phyloP scores from a whole-genome alignment of 148 eudicot genomes.

The Amaranthus cruentus region DNA sequence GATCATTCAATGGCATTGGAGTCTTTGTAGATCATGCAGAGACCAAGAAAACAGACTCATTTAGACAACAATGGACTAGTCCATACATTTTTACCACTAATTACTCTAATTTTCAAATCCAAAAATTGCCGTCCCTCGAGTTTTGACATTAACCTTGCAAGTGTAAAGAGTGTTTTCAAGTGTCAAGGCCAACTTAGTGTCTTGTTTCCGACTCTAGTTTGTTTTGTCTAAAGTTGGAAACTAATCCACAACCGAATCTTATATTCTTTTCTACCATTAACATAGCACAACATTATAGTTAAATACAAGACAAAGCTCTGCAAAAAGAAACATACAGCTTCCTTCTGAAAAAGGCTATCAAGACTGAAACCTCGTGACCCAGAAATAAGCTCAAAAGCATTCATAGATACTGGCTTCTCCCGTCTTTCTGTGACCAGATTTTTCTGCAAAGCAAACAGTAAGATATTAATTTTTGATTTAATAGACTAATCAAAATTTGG shows the following conservation, averaged over 20 bases:
- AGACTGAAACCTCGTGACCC: constrained; percentile 73
- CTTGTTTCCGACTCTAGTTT: neutral
- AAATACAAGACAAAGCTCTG: neutral
- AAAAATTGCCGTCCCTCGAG: neutral
- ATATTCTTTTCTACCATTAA: neutral
- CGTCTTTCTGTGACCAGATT: constrained; percentile 77
- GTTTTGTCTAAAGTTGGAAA: neutral
- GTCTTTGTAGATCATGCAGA: neutral
- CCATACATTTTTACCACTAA: neutral
- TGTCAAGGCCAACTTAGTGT: neutral
- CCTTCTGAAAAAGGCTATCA: constrained; percentile 66
- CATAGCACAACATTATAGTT: neutral
- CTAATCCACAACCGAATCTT: too few species aligned
- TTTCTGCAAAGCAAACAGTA: constrained; percentile 38
- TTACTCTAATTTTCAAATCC: neutral
- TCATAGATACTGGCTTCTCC: constrained; percentile 90
- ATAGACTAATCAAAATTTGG: neutral
- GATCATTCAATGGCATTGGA: too few species aligned
- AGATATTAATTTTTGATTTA: neutral
- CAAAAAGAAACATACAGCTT: constrained; percentile 38
- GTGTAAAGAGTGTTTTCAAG: neutral
- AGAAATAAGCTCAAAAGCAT: constrained; percentile 88
- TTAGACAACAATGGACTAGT: neutral
- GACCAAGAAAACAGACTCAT: neutral
- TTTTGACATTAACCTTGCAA: neutral